Evolutionary conservation across 2,329 filamentous ascomycete species (phyloP).

Genomic region (Catunica adiposa): DNA sequence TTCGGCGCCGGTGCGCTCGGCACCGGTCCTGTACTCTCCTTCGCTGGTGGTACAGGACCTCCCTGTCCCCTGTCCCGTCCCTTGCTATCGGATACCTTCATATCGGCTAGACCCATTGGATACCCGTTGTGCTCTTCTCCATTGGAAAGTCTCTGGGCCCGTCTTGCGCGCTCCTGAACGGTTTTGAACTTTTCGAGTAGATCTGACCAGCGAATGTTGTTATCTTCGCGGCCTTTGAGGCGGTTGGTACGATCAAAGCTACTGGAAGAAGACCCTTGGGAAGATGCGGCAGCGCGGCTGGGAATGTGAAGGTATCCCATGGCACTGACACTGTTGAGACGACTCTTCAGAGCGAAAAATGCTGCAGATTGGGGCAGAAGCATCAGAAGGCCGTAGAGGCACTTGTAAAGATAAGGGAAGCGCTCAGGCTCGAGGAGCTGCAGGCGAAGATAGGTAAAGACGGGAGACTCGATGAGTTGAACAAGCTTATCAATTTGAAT

Average conservation of each 20-base stretch:
- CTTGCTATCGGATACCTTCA: constrained; percentile 26
- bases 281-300: constrained; percentile 52
- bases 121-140: constrained; percentile 34
- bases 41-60: not conserved
- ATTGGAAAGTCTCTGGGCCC: constrained; percentile 44
- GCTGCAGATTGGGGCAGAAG: constrained; percentile 94
- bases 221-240: constrained; percentile 68
- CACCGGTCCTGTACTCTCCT: constrained; percentile 30
- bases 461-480: constrained; percentile 87
- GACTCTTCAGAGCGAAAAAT: constrained; percentile 90
- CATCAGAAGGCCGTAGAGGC: constrained; percentile 92
- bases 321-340: constrained; percentile 89
- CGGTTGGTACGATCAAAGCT: constrained; percentile 59
- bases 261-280: constrained; percentile 41
- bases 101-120: constrained; percentile 28
- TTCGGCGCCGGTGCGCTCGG: constrained; percentile 35
- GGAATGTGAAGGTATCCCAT: constrained; percentile 87
- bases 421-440: constrained; percentile 91
- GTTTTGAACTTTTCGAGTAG: constrained; percentile 85
- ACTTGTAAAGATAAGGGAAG: constrained; percentile 92
- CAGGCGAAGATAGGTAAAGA: constrained; percentile 92
- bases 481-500: constrained; percentile 99
- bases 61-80: constrained; percentile 22
- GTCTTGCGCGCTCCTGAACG: constrained; percentile 72
- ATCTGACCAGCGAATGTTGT: constrained; percentile 77